Base-by-base conservation (phyloP, 345 rosid genomes). In the Salix arbutifolia region DNA sequence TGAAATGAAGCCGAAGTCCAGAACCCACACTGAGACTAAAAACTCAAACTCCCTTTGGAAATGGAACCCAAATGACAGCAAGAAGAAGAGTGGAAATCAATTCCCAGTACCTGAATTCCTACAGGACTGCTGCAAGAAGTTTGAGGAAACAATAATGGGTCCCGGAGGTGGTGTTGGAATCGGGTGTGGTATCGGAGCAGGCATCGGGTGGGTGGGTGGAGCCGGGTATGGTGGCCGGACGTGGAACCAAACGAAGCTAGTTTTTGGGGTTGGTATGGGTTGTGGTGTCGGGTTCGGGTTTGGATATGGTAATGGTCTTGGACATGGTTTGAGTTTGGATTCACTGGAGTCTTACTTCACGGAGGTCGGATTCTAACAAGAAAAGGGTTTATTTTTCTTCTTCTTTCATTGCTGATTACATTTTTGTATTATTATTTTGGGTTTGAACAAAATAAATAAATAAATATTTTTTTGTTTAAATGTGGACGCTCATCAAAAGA, bases 231-330 rank as follows among this genome's bases (percentile, higher is more conserved):
- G 77, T 16, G 89, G 87, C 60, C 83, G 73, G 86, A 81, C 84
- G 1, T 37, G 88, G 38, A 87, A 88, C 81, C 86, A 84, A 23
- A 8, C 68, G 31, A 85, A 79, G 69, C 64, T 85, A 73, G 89
- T 74, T 2, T 82, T 85, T 70, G 91, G 91, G 26, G 44, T 85
- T 25, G 91, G 91, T 1, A 67, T 82, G 67, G 90, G 93, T 46
- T 90, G 93, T 23, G 91, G 91, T 8, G 28, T 85, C 17, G 93
- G 93, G 8, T 28, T 89, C 2, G 91, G 90, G 33, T 83, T 88
- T 23, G 91, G 89, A 14, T 86, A 76, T 28, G 93, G 93, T 40
- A 79, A 81, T 70, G 93, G 93, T 14, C 46, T 90, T 69, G 93
- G 93, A 16, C 82, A 84, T 76, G 93, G 90, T 18, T 48, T 44